phyloP scores from a whole-genome alignment of 352 stramenopile genomes.

The Globisporangium orthogonon region DNA sequence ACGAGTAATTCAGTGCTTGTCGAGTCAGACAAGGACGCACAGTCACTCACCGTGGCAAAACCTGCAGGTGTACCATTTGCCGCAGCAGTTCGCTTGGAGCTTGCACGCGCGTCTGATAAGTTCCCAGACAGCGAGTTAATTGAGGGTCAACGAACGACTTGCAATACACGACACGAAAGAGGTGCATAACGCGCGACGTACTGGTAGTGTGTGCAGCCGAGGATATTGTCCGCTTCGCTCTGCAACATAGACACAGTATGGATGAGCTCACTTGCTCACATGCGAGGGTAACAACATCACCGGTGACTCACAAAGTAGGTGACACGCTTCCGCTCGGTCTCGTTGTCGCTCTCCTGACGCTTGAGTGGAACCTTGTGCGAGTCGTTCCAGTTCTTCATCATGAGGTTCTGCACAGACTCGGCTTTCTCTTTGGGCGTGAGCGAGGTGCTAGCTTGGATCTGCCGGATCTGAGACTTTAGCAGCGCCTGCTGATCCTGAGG shows the following conservation, averaged over 20 bases:
- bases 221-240: slow-evolving; percentile 51
- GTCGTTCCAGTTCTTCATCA: slow-evolving; percentile 85
- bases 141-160: no score
- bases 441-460: slow-evolving; percentile 74
- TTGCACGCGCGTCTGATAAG: slow-evolving; percentile 62
- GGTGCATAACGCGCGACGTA: slow-evolving; percentile 15
- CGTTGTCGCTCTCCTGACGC: slow-evolving; percentile 34
- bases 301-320: slow-evolving; percentile 49
- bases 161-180: neutral
- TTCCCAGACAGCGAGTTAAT: neutral
- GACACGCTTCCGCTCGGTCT: slow-evolving; percentile 33
- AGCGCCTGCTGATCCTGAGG: slow-evolving; percentile 40
- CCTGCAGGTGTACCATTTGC: slow-evolving; percentile 84
- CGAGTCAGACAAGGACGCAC: neutral
- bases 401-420: slow-evolving; percentile 76
- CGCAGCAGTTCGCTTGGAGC: slow-evolving; percentile 82
- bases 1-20: neutral
- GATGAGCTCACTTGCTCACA: neutral
- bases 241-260: slow-evolving; percentile 6
- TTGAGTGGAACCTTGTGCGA: slow-evolving; percentile 39
- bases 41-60: slow-evolving; percentile 84
- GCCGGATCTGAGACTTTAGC: slow-evolving; percentile 66
- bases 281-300: neutral
- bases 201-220: slow-evolving; percentile 88
- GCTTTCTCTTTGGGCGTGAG: slow-evolving; percentile 79